A percentile compares a stretch with the other conserved stretches of the same genome.
These are phyloP conservation scores for Zygosaccharomyces kombuchaensis DNA, from an alignment of 805 yeast genomes.

Conservation along the genomic window DNA sequence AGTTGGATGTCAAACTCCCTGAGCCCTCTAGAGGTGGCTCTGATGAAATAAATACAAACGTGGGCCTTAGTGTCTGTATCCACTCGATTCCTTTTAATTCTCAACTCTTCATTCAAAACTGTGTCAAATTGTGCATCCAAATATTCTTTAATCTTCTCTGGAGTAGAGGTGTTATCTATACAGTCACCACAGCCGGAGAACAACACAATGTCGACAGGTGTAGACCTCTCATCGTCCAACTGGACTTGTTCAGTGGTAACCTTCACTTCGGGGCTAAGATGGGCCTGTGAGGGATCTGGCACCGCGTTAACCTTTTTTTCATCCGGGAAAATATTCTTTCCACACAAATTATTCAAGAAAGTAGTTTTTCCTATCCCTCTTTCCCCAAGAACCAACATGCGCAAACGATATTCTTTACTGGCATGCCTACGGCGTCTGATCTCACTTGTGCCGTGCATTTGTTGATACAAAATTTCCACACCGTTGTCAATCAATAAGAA, in stretches of 20 bases:
- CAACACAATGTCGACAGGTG: slow-evolving; percentile 55
- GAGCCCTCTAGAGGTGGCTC: slow-evolving; percentile 50
- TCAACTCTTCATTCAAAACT: slow-evolving; percentile 68
- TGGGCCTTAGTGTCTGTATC: slow-evolving; percentile 78
- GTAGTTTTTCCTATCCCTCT: slow-evolving; percentile 73
- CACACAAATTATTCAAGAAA: slow-evolving; percentile 65
- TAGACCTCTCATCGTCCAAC: slow-evolving; percentile 53
- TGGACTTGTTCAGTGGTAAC: slow-evolving; percentile 50
- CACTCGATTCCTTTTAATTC: slow-evolving; percentile 66
- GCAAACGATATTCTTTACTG: slow-evolving; percentile 58
- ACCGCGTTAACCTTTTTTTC: slow-evolving; percentile 7
- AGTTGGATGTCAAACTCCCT: slow-evolving; percentile 53
- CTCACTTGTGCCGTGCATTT: slow-evolving; percentile 30
- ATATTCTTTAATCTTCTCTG: slow-evolving; percentile 49
- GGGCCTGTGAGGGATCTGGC: slow-evolving; percentile 34
- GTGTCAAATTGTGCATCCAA: slow-evolving; percentile 68
- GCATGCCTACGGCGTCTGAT: slow-evolving; percentile 58
- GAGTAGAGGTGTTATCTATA: slow-evolving; percentile 55
- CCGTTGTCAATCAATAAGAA: not conserved
- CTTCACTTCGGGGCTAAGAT: slow-evolving; percentile 36
- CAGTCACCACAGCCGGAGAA: slow-evolving; percentile 76
- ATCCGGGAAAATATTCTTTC: slow-evolving; percentile 40
- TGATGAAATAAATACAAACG: slow-evolving; percentile 71
- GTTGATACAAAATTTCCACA: not conserved
- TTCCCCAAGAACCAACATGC: slow-evolving; percentile 67